Base-by-base conservation (phyloP, 2,329 filamentous ascomycete genomes). In the Sclerotinia borealis region DNA sequence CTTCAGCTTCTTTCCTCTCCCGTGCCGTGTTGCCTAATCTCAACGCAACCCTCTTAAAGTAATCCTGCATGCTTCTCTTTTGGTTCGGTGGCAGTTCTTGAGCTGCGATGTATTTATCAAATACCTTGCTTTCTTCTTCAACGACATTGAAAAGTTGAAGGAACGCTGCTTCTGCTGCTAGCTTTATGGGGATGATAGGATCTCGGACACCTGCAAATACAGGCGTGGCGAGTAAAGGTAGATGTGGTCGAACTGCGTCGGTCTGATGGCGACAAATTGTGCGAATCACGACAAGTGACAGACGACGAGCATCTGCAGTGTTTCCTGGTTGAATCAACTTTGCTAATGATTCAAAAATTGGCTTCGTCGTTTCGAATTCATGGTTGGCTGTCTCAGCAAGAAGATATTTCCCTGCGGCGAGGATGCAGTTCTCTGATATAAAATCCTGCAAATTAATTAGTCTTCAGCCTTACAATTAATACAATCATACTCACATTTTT, bases 141-240 rank as follows among this genome's bases (percentile, higher is more conserved):
- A 93, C 91, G 1, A 98, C 93, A 49, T 85, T 87, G 79, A 99
- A 98, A 5, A 98, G 82, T 56, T 92, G 86, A 62, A 99, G 83
- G 77, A 99, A 98, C 0, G 93, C 92, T 15, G 93, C 93, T 78
- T 99, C 95, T 1, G 95, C 93, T 0, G 93, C 89, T 34, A 99
- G 82, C 77, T 99, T 99, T 73, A 99, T 89, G 0, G 96, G 96
- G 67, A 99, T 98, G 7, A 98, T 87, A 11, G 87, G 82, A 75
- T 99, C 95, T 64, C 96, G 87, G 34, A 99, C 95, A 60, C 90
- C 90, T 48, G 90, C 87, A 75, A 99, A 99, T 50, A 98, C 84
- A 1, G 92, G 87, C 1, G 89, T 88, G 1, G 91, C 88, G n/a
- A 99, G 83, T 3, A 92, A 78, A 11, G 86, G 79, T 54, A 98